Evolutionary conservation across 805 yeast genomes (phyloP), one percentile per base, ranked within the genome.

Genomic region (Saccharomycopsis fermentans): DNA sequence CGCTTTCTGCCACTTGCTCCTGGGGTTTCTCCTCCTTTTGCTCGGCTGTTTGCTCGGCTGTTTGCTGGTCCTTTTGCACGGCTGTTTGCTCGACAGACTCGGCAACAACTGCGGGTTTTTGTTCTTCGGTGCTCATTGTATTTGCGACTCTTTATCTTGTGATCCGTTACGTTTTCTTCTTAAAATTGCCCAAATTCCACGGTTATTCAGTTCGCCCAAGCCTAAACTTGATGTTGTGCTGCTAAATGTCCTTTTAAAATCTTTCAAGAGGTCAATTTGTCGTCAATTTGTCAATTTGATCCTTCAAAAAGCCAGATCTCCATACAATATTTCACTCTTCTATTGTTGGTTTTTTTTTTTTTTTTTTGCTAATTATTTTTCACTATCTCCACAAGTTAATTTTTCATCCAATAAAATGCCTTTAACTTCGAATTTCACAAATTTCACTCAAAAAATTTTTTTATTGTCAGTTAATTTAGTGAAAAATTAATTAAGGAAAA

Each of bases 1-100:
- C 58, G n/a, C 58, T 14, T 8, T 47, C 56, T 26, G n/a, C 54
- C 19, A 19, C 58, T 26, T n/a, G 21, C 14, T 39, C n/a, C n/a
- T n/a, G n/a, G n/a, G n/a, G 16, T 32, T 19, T 37, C 34, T 36
- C 36, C 26, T 19, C 29, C 29, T 27, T n/a, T 24, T 17, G 36
- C 26, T 48, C 54, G n/a, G n/a, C 19, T 50, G 27, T 53, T 29
- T 36, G 54, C 8, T 32, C 34, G 12, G 24, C 19, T 12, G n/a
- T n/a, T n/a, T n/a, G n/a, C n/a, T n/a, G n/a, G n/a, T 19, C 29
- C 29, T 27, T n/a, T 24, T 17, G 36, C 26, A 34, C 54, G n/a
- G n/a, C 19, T 50, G 27, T 53, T 29, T 36, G 54, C 8, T 32
- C 34, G 12, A 17, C 19, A n/a, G n/a, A n/a, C n/a, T n/a, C n/a